Evolutionary conservation across 306 rosid species (phyloP), one percentile per base, ranked within the genome.

Genomic region (Cicer yamashitae): DNA sequence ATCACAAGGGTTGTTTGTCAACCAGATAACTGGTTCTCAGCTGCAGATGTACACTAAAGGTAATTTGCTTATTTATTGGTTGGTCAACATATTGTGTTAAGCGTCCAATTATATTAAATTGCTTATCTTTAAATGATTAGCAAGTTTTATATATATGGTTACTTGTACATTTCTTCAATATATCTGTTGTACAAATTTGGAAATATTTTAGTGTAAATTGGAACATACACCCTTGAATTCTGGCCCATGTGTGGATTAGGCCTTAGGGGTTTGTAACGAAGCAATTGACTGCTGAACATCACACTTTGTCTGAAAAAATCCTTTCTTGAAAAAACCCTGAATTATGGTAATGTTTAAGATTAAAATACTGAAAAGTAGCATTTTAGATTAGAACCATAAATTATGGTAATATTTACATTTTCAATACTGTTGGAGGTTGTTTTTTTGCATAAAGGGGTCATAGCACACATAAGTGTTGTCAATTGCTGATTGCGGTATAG

Each of bases 41-140:
- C 83, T 78, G 76, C 82, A 70, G 67, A 79, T 81, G 82, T 81
- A 71, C 76, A 56, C 79, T 62, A 82, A 85, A 87, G 94, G 98
- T 94, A 84, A 68, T 74, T 83, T 74, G 70, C 76, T 64, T 81
- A 56, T 79, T 34, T 77, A 39, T 57, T 73, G 40, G 44, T 74
- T 67, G 67, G 70, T 79, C 65, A 54, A 6, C 61, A 38, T 77
- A 81, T 77, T 38, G 56, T 45, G 70, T 70, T 44, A 20, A 8
- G 69, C 54, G 7, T 51, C 67, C 9, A 25, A 67, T 7, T 59
- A 69, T 77, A 46, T 52, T 59, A 69, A 79, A 46, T 52, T 47
- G 70, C 79, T 56, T 63, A 58, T 77, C 50, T 64, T 72, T 20
- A 51, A 39, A 70, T 51, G 64, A 40, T 15, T 62, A 18, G 22